Percentiles rank a stretch among this genome's conserved stretches.
phyloP scores from a whole-genome alignment of 805 yeast species.

The Cyberlindnera japonica region DNA sequence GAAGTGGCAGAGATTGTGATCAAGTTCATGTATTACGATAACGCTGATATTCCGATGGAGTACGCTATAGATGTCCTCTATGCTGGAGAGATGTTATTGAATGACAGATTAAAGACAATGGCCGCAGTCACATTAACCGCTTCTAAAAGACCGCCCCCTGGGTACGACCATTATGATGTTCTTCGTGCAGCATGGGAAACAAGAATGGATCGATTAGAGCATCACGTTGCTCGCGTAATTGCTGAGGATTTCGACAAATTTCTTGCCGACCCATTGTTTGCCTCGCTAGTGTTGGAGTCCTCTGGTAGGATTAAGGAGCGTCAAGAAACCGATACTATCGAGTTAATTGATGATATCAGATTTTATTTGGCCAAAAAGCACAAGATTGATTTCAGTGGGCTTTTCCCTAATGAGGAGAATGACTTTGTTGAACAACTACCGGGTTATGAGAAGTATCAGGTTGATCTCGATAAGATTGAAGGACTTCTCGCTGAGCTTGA shows the following conservation, averaged over 20 bases:
- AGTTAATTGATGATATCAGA: conserved; percentile 72
- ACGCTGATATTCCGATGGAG: conserved; percentile 45
- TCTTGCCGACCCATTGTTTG: conserved; percentile 36
- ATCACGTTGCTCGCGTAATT: conserved; percentile 53
- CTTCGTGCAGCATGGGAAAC: conserved; percentile 67
- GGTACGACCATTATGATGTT: conserved; percentile 48
- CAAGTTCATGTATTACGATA: conserved; percentile 58
- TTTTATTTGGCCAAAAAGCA: conserved; percentile 44
- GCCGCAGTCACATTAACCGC: conserved; percentile 46
- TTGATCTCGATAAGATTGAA: conserved; percentile 40
- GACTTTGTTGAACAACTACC: conserved; percentile 22
- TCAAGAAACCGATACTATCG: conserved; percentile 77
- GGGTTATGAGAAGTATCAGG: conserved; percentile 20
- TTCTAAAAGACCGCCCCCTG: conserved; percentile 26
- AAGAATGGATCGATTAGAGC: conserved; percentile 60
- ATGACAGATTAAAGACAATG: conserved; percentile 62
- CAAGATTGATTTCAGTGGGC: conserved; percentile 29
- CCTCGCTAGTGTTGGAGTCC: conserved; percentile 39
- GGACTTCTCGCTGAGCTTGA: conserved; percentile 35
- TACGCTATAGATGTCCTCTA: conserved; percentile 52
- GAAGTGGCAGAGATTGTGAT: conserved; percentile 49
- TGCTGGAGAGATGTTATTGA: conserved; percentile 52
- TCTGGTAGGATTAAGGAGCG: conserved; percentile 55
- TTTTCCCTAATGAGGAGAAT: conserved; percentile 29
- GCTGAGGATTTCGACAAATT: conserved; percentile 46